These are phyloP conservation scores for Sclerotinia subarctica DNA, from an alignment of 2,329 filamentous ascomycete species.

Conservation along the genomic window DNA sequence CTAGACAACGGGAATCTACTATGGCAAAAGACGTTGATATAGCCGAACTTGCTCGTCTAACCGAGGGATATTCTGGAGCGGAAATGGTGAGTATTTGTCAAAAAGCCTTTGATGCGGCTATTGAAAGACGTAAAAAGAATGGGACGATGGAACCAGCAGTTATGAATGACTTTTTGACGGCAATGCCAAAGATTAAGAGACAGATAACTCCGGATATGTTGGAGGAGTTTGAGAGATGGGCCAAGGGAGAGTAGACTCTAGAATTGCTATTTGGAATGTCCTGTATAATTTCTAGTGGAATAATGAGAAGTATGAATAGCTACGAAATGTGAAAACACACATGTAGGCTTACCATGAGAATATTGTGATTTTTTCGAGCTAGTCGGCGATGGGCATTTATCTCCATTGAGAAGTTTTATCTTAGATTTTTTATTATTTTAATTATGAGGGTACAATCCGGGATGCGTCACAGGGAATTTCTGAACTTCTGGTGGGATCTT, in stretches of 20 bases:
- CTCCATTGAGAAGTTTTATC: no score
- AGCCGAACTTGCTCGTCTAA: constrained; percentile 56
- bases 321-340: no score
- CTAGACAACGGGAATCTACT: constrained; percentile 60
- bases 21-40: constrained; percentile 64
- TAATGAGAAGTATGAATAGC: background rate
- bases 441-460: no score
- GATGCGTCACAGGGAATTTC: no score
- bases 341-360: background rate
- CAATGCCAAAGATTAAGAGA: constrained; percentile 48
- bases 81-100: constrained; percentile 67
- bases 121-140: constrained; percentile 49
- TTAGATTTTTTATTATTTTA: no score
- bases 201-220: constrained; percentile 61
- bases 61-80: constrained; percentile 80
- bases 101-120: constrained; percentile 48
- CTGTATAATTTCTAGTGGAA: background rate
- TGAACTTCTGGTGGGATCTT: no score
- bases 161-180: constrained; percentile 46
- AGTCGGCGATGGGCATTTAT: no score
- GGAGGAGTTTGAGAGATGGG: constrained; percentile 49
- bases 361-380: background rate
- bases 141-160: constrained; percentile 42
- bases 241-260: background rate
- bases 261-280: background rate